These are phyloP conservation scores for Solanum chilense DNA, from an alignment of 257 asterid species.

Conservation along the genomic window DNA sequence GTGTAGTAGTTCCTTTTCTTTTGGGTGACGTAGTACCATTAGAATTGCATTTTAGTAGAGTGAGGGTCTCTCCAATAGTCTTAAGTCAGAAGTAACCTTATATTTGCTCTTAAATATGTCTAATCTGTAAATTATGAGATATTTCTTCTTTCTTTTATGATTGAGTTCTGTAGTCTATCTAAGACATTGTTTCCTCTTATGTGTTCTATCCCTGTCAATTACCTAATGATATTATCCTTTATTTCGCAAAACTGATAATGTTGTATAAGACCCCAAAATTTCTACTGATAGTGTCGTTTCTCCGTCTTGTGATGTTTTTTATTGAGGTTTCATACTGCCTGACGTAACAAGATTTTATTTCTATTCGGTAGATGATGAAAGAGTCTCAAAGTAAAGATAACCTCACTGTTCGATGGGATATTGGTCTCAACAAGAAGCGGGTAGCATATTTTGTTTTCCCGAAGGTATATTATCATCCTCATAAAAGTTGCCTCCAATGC, in stretches of 20 bases:
- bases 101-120: neutral
- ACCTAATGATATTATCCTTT: neutral
- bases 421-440: conserved; percentile 96
- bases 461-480: conserved; percentile 37
- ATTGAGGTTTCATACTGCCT: neutral
- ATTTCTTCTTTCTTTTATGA: neutral
- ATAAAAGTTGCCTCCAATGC: neutral
- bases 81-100: neutral
- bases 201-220: neutral
- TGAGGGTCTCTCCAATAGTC: neutral
- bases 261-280: neutral
- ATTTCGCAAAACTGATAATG: neutral
- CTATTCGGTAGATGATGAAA: conserved; percentile 82
- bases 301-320: neutral
- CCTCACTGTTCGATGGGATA: conserved; percentile 87
- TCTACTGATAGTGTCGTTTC: neutral
- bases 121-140: neutral
- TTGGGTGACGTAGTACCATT: neutral
- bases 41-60: neutral
- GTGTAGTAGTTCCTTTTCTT: neutral
- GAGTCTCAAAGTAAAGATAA: conserved; percentile 99
- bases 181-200: neutral
- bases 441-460: conserved; percentile 91
- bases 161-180: neutral
- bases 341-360: neutral